These are phyloP conservation scores for Lanmaoa pseudosensibilis DNA, from an alignment of 768 basidiomycete species.

Conservation along the genomic window DNA sequence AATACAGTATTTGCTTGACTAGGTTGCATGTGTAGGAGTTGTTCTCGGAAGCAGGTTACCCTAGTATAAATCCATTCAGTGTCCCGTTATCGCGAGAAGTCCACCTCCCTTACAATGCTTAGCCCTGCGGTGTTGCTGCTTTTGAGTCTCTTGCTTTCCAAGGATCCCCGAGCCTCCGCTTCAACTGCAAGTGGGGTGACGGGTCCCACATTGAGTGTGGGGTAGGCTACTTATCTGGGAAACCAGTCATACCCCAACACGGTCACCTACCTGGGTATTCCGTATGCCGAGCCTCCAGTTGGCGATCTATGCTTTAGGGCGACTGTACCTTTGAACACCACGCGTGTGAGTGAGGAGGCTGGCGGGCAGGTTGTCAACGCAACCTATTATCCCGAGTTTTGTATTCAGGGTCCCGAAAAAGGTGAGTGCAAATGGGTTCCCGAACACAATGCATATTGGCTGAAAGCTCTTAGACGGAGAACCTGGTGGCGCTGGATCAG, in stretches of 20 bases:
- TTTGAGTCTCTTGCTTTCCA: constrained; percentile 26
- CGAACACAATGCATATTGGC: not conserved
- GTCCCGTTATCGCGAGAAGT: not conserved
- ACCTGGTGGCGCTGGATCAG: constrained; percentile 62
- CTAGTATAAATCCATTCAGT: not conserved
- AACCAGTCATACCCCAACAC: constrained; percentile 51
- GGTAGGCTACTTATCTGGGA: constrained; percentile 59
- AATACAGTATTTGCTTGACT: too few species aligned
- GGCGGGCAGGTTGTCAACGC: constrained; percentile 48
- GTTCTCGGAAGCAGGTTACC: not conserved
- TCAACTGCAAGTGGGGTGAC: not conserved
- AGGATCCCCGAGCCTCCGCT: constrained; percentile 1
- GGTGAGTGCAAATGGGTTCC: constrained; percentile 28
- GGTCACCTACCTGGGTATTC: constrained; percentile 54
- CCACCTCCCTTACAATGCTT: not conserved
- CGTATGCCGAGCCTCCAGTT: constrained; percentile 44
- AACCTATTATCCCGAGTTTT: constrained; percentile 54
- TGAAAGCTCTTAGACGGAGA: constrained; percentile 42
- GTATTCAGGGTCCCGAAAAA: constrained; percentile 57
- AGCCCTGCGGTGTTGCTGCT: not conserved
- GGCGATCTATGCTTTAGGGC: constrained; percentile 45
- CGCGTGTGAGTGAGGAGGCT: constrained; percentile 38
- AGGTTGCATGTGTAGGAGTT: too few species aligned
- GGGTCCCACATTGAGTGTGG: constrained; percentile 48
- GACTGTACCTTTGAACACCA: constrained; percentile 52